Percentiles rank a stretch among this genome's conserved stretches.
Evolutionary conservation across 352 stramenopile genomes (phyloP).

Genomic region (Blastocystis sp.): DNA sequence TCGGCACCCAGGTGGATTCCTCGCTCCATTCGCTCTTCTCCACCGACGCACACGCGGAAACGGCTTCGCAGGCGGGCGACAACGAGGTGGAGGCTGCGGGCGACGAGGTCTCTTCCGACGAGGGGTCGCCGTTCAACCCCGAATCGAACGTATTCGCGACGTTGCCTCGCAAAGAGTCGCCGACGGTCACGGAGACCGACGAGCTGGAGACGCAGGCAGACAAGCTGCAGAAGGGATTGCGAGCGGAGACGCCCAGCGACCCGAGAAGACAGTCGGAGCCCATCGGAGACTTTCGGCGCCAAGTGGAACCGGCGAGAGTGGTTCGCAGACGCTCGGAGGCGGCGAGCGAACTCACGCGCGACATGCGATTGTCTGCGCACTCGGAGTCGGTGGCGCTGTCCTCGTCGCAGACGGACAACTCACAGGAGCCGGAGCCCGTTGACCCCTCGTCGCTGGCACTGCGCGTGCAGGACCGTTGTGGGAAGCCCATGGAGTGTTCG

Average conservation of each 20-base stretch:
- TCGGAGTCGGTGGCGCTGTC: background rate
- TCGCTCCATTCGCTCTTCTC: conserved; percentile 19
- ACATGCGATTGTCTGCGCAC: too few relatives aligned
- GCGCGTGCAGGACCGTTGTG: background rate
- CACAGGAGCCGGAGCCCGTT: background rate
- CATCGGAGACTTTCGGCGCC: too few relatives aligned
- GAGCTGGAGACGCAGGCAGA: too few relatives aligned
- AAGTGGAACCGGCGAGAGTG: background rate
- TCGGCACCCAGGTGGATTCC: background rate
- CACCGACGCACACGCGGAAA: background rate
- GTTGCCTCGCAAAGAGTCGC: too few relatives aligned
- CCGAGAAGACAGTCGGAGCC: background rate
- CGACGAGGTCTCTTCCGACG: background rate
- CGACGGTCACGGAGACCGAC: too few relatives aligned
- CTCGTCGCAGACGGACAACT: background rate
- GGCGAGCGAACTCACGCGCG: too few relatives aligned
- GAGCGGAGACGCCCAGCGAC: background rate
- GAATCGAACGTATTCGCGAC: background rate
- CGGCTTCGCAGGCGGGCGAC: background rate
- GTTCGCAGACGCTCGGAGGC: too few relatives aligned
- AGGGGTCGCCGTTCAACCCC: background rate
- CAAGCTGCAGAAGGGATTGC: too few relatives aligned
- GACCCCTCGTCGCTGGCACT: too few relatives aligned
- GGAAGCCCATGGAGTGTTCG: background rate
- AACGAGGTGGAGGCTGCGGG: background rate